These are phyloP conservation scores for Globisporangium uncinulatum DNA, from an alignment of 352 stramenopile genomes.

Conservation along the genomic window DNA sequence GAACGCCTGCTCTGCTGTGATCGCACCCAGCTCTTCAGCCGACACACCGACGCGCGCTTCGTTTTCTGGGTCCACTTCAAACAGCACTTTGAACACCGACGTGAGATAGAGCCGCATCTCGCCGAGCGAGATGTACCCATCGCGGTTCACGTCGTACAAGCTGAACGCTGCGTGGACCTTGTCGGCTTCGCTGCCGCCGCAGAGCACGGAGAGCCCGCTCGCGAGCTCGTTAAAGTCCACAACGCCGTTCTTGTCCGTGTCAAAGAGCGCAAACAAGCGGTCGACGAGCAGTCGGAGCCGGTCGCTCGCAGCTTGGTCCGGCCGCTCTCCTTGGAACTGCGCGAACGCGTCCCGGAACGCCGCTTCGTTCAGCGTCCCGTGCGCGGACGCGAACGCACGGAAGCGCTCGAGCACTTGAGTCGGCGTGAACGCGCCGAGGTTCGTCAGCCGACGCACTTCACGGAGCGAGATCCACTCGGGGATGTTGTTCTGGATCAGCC, in stretches of 20 bases:
- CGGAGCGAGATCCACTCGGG: constrained; percentile 70
- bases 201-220: constrained; percentile 75
- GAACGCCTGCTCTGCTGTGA: constrained; percentile 81
- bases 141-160: constrained; percentile 85
- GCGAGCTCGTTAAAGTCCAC: constrained; percentile 81
- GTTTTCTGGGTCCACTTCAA: constrained; percentile 70
- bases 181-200: constrained; percentile 55
- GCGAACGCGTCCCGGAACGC: constrained; percentile 55
- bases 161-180: constrained; percentile 82
- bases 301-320: constrained; percentile 22
- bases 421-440: constrained; percentile 57
- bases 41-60: constrained; percentile 54
- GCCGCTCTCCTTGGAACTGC: constrained; percentile 36
- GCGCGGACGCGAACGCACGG: constrained; percentile 45
- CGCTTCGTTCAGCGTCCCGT: constrained; percentile 66
- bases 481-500: constrained; percentile 74
- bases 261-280: constrained; percentile 77
- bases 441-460: constrained; percentile 75
- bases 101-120: constrained; percentile 85
- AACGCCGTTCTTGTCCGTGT: constrained; percentile 71
- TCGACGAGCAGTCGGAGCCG: constrained; percentile 61
- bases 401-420: constrained; percentile 81
- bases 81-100: constrained; percentile 85
- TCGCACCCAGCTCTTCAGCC: constrained; percentile 61
- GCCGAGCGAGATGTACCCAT: constrained; percentile 78